Conservation (phyloP, 352 stramenopile species). For the Hyphochytrium catenoides region DNA sequence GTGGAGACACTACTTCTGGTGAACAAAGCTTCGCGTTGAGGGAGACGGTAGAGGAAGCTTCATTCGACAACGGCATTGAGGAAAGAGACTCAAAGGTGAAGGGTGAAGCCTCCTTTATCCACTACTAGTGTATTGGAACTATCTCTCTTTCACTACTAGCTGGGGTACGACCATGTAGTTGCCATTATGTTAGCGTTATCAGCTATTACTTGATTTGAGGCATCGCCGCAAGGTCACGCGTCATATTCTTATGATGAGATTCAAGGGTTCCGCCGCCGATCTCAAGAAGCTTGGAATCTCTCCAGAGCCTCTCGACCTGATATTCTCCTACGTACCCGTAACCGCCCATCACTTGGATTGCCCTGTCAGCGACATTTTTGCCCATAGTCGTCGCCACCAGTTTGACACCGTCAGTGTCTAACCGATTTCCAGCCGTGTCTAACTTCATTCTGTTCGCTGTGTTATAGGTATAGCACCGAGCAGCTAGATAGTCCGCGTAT, state of each 20-base stretch:
- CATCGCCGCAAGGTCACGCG: slow-evolving; percentile 40
- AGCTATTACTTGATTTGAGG: no score
- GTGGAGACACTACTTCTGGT: no score
- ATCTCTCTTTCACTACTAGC: no score
- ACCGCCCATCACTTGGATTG: slow-evolving; percentile 91
- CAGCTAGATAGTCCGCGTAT: slow-evolving; percentile 95
- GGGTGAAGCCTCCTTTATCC: no score
- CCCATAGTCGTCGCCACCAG: slow-evolving; percentile 15
- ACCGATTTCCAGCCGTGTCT: slow-evolving; percentile 73
- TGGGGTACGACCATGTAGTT: no score
- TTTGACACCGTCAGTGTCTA: slow-evolving; percentile 96
- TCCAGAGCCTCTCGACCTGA: slow-evolving; percentile 90
- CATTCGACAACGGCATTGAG: no score
- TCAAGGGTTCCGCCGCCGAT: slow-evolving; percentile 97
- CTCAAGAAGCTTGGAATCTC: slow-evolving; percentile 96
- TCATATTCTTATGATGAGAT: slow-evolving; percentile 98
- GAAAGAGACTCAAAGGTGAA: no score
- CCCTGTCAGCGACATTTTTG: slow-evolving; percentile 74
- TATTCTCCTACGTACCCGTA: slow-evolving; percentile 99
- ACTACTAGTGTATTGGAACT: no score
- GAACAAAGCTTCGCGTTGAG: no score
- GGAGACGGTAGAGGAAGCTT: no score
- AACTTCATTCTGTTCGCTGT: slow-evolving; percentile 82
- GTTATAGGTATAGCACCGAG: slow-evolving; percentile 88
- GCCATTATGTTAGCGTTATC: no score